Evolutionary conservation across 768 basidiomycete genomes (phyloP).

Genomic region (Psilocybe cyanescens): DNA sequence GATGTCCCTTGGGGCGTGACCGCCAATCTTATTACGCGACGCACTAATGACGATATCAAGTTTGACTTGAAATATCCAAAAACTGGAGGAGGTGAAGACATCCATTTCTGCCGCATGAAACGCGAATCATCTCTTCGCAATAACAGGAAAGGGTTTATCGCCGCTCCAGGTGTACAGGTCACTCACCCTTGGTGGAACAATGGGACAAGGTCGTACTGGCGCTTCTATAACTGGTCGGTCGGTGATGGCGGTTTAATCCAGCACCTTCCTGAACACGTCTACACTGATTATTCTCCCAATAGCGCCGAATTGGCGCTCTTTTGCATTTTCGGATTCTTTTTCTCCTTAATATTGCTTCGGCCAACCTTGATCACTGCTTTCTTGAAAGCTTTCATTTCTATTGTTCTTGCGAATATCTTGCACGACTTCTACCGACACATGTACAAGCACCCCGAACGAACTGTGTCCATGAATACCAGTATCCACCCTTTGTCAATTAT

Average conservation of each 20-base stretch:
- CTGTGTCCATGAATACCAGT: slow-evolving; percentile 34
- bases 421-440: slow-evolving; percentile 57
- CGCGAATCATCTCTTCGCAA: slow-evolving; percentile 37
- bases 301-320: slow-evolving; percentile 48
- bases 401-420: slow-evolving; percentile 42
- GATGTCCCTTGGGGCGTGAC: slow-evolving; percentile 70
- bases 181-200: slow-evolving; percentile 63
- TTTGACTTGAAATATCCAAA: slow-evolving; percentile 57
- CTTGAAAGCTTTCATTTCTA: slow-evolving; percentile 26
- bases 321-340: slow-evolving; percentile 17
- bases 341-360: slow-evolving; percentile 19
- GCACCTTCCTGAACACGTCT: slow-evolving; percentile 50
- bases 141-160: slow-evolving; percentile 44
- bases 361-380: slow-evolving; percentile 10
- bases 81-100: slow-evolving; percentile 68
- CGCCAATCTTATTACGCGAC: slow-evolving; percentile 57
- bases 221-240: slow-evolving; percentile 63
- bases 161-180: slow-evolving; percentile 52
- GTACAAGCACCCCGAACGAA: slow-evolving; percentile 41
- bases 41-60: slow-evolving; percentile 45
- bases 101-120: slow-evolving; percentile 59
- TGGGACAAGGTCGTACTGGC: slow-evolving; percentile 48
- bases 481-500: slow-evolving; percentile 26
- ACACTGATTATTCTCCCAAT: slow-evolving; percentile 50
- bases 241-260: slow-evolving; percentile 57